Percentiles rank a stretch among this genome's conserved stretches.
phyloP scores from a whole-genome alignment of 208 protist species.

The Balamuthia mandrillaris region DNA sequence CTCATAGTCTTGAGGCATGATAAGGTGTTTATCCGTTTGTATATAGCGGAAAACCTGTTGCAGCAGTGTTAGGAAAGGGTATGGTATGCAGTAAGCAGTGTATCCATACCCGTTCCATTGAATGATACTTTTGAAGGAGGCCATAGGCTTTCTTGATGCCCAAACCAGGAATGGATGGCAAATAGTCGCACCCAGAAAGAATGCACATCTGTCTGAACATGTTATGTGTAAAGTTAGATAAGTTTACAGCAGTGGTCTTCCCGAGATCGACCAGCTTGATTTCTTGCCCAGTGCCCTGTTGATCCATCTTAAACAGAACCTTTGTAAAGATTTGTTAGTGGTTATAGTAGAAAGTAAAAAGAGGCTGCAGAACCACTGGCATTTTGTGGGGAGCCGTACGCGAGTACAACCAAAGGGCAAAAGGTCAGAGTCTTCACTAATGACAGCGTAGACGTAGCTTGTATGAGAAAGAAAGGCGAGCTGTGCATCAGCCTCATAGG shows the following conservation, averaged over 20 bases:
- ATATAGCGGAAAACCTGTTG: slow-evolving; percentile 1
- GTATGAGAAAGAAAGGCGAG: slow-evolving; percentile 88
- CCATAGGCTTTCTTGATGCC: slow-evolving; percentile 32
- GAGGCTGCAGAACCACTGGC: not conserved
- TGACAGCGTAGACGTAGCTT: slow-evolving; percentile 84
- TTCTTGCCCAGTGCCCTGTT: slow-evolving; percentile 61
- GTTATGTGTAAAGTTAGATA: slow-evolving; percentile 73
- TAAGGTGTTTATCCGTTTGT: not conserved
- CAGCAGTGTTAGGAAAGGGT: not conserved
- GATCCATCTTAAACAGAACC: slow-evolving; percentile 76
- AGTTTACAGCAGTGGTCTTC: slow-evolving; percentile 32
- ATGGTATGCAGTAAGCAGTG: not conserved
- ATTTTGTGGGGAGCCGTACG: slow-evolving; percentile 34
- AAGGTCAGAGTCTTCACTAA: slow-evolving; percentile 98
- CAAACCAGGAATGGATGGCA: slow-evolving; percentile 74
- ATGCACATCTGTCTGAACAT: slow-evolving; percentile 90
- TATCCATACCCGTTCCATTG: not conserved
- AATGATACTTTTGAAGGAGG: not conserved
- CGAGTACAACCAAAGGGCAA: slow-evolving; percentile 84
- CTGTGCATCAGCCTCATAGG: slow-evolving; percentile 99
- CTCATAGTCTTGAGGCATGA: slow-evolving; percentile 20
- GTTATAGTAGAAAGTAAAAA: no score
- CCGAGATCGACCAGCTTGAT: slow-evolving; percentile 42
- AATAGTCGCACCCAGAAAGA: slow-evolving; percentile 95
- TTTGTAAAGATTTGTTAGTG: no score